A percentile compares a stretch with the other conserved stretches of the same genome.
These are phyloP conservation scores for Ehretia macrophylla DNA, from an alignment of 257 asterid species.

Conservation along the genomic window DNA sequence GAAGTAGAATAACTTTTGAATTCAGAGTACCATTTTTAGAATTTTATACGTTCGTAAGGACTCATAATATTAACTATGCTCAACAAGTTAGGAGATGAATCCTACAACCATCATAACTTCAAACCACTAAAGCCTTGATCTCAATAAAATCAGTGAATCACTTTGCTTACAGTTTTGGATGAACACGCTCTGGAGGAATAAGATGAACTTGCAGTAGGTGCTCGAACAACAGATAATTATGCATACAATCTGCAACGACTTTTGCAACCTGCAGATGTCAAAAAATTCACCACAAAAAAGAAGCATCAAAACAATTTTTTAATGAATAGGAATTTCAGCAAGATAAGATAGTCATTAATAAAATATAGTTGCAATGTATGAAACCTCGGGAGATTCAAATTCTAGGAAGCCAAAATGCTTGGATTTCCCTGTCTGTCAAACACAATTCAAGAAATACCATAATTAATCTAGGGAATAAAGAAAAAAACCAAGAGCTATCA, in stretches of 20 bases:
- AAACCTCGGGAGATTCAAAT: slow-evolving; percentile 89
- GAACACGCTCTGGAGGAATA: slow-evolving; percentile 70
- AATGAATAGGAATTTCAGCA: not conserved
- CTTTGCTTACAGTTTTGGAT: slow-evolving; percentile 64
- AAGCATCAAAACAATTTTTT: not conserved
- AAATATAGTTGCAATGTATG: slow-evolving; percentile 5
- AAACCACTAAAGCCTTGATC: too few species aligned
- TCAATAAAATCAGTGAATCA: not conserved
- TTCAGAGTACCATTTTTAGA: too few species aligned
- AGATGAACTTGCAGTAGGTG: slow-evolving; percentile 73
- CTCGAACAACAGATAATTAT: slow-evolving; percentile 79
- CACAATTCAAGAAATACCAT: slow-evolving; percentile 6
- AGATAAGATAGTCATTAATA: not conserved
- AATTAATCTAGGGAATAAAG: slow-evolving; percentile 4
- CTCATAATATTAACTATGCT: too few species aligned
- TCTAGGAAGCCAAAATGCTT: slow-evolving; percentile 94
- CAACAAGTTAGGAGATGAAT: too few species aligned
- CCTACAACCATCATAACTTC: too few species aligned
- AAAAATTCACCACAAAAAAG: not conserved
- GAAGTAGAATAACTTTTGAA: too few species aligned
- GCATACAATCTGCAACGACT: slow-evolving; percentile 90
- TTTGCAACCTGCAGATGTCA: slow-evolving; percentile 63
- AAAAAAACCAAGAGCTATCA: too few species aligned
- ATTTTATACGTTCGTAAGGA: too few species aligned
- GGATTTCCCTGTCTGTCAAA: slow-evolving; percentile 81